Evolutionary conservation across 805 yeast genomes (phyloP).

Genomic region (Kluyveromyces dobzhanskii): DNA sequence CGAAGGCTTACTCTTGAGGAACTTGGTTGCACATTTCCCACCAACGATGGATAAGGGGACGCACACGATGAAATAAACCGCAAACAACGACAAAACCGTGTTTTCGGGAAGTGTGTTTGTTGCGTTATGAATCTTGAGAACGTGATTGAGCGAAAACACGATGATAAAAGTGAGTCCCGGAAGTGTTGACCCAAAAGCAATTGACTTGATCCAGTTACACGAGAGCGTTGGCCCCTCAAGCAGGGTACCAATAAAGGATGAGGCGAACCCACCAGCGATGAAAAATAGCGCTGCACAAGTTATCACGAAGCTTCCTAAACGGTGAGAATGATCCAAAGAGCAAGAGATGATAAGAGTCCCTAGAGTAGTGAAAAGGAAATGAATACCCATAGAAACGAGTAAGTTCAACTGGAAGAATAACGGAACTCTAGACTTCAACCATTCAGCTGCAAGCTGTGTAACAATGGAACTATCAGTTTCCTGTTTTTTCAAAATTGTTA

Average conservation of each 20-base stretch:
- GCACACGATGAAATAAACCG: slow-evolving; percentile 55
- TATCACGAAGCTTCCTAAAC: slow-evolving; percentile 58
- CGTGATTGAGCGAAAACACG: slow-evolving; percentile 49
- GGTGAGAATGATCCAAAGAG: slow-evolving; percentile 51
- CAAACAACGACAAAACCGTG: slow-evolving; percentile 52
- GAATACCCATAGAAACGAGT: slow-evolving; percentile 66
- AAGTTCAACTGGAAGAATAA: slow-evolving; percentile 17
- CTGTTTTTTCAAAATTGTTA: slow-evolving; percentile 42
- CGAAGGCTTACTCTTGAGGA: neutral
- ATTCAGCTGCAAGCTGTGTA: slow-evolving; percentile 2
- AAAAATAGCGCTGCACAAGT: slow-evolving; percentile 53
- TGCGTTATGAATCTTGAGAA: slow-evolving; percentile 71
- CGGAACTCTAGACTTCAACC: slow-evolving; percentile 2
- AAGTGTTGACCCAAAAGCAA: slow-evolving; percentile 41
- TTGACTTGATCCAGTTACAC: slow-evolving; percentile 19
- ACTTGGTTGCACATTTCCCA: slow-evolving; percentile 29
- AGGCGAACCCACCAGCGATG: slow-evolving; percentile 61
- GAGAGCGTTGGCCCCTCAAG: slow-evolving; percentile 28
- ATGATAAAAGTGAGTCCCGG: slow-evolving; percentile 42
- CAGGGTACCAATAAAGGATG: slow-evolving; percentile 65
- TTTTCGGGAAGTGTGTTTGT: slow-evolving; percentile 74
- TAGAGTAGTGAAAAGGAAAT: slow-evolving; percentile 53
- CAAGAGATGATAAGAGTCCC: slow-evolving; percentile 55
- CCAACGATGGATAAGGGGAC: slow-evolving; percentile 71
- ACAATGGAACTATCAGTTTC: slow-evolving; percentile 2